phyloP scores from a whole-genome alignment of 495 filamentous ascomycete genomes.

The Glarea lozoyensis region DNA sequence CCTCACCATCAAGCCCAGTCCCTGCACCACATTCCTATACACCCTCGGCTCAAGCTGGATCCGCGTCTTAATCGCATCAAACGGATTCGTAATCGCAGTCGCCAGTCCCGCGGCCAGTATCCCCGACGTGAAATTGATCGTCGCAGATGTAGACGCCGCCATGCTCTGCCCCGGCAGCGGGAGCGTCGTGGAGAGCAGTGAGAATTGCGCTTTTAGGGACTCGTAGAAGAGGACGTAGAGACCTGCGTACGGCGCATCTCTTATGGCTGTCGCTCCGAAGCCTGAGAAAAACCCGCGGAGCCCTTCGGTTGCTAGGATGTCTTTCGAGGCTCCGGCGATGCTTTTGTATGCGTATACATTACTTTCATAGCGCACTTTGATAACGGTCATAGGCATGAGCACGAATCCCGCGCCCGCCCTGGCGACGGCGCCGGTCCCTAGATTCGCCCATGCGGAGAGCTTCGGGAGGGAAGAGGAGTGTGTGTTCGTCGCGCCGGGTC shows the following conservation, averaged over 20 bases:
- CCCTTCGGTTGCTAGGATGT: constrained; percentile 69
- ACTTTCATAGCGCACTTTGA: constrained; percentile 94
- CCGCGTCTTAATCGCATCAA: constrained; percentile 92
- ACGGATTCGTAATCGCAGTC: constrained; percentile 86
- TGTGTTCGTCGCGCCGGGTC: no score
- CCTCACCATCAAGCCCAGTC: constrained; percentile 61
- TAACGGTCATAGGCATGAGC: constrained; percentile 92
- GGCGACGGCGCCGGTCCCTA: constrained; percentile 74
- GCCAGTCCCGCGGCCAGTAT: constrained; percentile 71
- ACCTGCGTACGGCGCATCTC: constrained; percentile 93
- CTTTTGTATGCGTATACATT: constrained; percentile 78
- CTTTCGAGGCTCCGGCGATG: constrained; percentile 57
- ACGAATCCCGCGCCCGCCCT: constrained; percentile 78
- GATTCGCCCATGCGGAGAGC: constrained; percentile 76
- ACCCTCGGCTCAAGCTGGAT: constrained; percentile 79
- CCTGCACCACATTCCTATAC: constrained; percentile 81
- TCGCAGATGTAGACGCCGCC: constrained; percentile 41
- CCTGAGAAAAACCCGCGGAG: constrained; percentile 82
- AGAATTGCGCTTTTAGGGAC: constrained; percentile 64
- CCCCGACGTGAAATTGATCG: constrained; percentile 79
- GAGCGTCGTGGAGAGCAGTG: constrained; percentile 20
- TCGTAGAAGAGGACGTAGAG: constrained; percentile 95
- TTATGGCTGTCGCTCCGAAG: constrained; percentile 85
- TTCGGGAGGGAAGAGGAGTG: constrained; percentile 72
- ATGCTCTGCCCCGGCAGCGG: constrained; percentile 15